phyloP scores from a whole-genome alignment of 179 eudicot species.

The Vitellaria paradoxa region DNA sequence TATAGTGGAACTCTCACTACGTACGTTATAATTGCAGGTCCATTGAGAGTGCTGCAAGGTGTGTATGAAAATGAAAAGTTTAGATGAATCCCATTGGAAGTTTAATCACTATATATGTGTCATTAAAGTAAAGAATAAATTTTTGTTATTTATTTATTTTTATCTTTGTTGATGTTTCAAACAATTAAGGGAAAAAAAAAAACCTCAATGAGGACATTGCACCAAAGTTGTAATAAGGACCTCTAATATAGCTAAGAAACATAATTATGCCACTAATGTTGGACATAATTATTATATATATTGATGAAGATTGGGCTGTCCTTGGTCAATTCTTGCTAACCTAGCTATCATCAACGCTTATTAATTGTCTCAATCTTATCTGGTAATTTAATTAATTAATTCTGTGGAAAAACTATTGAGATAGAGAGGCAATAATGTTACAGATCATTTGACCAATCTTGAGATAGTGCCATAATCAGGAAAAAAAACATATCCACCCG shows the following conservation, averaged over 20 bases:
- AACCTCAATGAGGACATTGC: background rate
- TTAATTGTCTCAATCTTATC: background rate
- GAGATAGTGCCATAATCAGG: background rate
- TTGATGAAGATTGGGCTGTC: background rate
- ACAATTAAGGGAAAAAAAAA: background rate
- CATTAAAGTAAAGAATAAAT: too few relatives aligned
- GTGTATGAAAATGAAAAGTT: background rate
- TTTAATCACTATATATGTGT: background rate
- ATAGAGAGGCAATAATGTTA: background rate
- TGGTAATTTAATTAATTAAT: background rate
- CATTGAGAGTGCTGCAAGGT: background rate
- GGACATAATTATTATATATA: background rate
- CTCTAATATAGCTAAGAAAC: background rate
- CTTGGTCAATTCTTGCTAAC: background rate
- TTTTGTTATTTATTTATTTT: background rate
- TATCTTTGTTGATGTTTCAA: background rate
- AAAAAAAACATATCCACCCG: background rate
- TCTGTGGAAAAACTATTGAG: background rate
- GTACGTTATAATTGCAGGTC: too few relatives aligned
- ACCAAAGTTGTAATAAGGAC: background rate
- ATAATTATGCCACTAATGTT: background rate
- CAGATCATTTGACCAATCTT: constrained; percentile 1
- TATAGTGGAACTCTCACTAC: too few relatives aligned
- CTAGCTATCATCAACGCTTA: too few relatives aligned
- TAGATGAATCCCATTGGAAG: background rate